phyloP scores from a whole-genome alignment of 1,284 basidiomycete genomes.

The Ustilago trichophora region DNA sequence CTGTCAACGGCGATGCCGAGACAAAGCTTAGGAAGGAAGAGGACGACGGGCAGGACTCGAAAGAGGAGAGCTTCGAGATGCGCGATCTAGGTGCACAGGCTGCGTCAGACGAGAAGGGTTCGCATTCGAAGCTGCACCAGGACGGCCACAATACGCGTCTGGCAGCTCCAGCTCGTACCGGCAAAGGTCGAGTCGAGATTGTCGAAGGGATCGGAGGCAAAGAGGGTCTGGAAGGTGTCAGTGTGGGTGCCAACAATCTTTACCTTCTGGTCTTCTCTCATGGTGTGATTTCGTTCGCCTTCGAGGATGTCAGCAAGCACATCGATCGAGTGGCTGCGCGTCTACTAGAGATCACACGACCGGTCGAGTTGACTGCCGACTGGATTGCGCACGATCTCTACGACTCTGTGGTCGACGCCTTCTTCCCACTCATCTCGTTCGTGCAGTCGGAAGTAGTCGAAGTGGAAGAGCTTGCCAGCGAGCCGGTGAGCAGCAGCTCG shows the following conservation, averaged over 20 bases:
- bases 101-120: not conserved
- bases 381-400: constrained; percentile 94
- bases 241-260: constrained; percentile 81
- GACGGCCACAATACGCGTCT: constrained; percentile 19
- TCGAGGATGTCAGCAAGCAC: constrained; percentile 88
- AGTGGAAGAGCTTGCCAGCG: constrained; percentile 43
- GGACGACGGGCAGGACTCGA: not conserved
- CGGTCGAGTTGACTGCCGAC: constrained; percentile 67
- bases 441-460: constrained; percentile 78
- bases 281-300: constrained; percentile 91
- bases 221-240: constrained; percentile 72
- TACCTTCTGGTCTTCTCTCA: constrained; percentile 90
- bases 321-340: constrained; percentile 80
- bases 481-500: constrained; percentile 4
- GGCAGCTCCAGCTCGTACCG: constrained; percentile 28
- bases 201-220: constrained; percentile 72
- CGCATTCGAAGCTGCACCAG: not conserved
- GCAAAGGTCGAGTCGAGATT: constrained; percentile 69
- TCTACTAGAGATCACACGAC: constrained; percentile 67
- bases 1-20: constrained; percentile 22
- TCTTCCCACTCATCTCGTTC: constrained; percentile 85
- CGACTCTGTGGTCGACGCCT: constrained; percentile 93
- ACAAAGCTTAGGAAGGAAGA: constrained; percentile 8
- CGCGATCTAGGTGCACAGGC: constrained; percentile 14
- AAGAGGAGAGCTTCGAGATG: constrained; percentile 38